Conservation (phyloP, 2,329 filamentous ascomycete genomes). For the Ophiocordyceps camponoti-leonardi region DNA sequence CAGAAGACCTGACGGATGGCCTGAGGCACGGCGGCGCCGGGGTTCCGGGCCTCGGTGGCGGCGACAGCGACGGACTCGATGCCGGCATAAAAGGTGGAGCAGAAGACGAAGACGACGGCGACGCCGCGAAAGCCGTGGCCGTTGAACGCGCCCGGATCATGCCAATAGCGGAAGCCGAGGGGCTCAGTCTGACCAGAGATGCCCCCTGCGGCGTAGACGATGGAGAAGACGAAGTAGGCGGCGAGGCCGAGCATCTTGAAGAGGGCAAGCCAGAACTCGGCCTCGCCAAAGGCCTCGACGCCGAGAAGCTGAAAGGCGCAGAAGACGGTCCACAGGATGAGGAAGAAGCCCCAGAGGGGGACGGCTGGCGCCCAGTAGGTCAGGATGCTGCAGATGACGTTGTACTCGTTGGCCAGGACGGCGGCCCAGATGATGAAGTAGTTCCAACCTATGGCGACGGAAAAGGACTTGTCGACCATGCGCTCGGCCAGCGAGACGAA, state of each 20-base stretch:
- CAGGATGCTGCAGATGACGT: slow-evolving; percentile 48
- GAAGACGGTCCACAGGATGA: slow-evolving; percentile 60
- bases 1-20: slow-evolving; percentile 44
- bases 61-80: slow-evolving; percentile 47
- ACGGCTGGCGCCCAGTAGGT: slow-evolving; percentile 45
- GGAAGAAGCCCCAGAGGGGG: slow-evolving; percentile 50
- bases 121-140: slow-evolving; percentile 49
- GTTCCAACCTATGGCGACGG: slow-evolving; percentile 53
- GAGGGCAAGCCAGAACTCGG: slow-evolving; percentile 64
- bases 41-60: slow-evolving; percentile 43
- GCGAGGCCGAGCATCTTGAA: slow-evolving; percentile 54
- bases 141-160: slow-evolving; percentile 49
- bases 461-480: slow-evolving; percentile 54
- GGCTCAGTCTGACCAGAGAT: slow-evolving; percentile 35
- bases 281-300: slow-evolving; percentile 59
- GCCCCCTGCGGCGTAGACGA: slow-evolving; percentile 55
- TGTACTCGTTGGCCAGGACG: slow-evolving; percentile 55
- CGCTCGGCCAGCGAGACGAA: slow-evolving; percentile 55
- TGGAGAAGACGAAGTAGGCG: slow-evolving; percentile 58
- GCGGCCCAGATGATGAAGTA: slow-evolving; percentile 53
- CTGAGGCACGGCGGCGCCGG: slow-evolving; percentile 34
- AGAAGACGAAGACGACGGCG: slow-evolving; percentile 50
- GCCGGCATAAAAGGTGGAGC: slow-evolving; percentile 54
- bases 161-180: slow-evolving; percentile 57
- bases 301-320: slow-evolving; percentile 52